These are phyloP conservation scores for Diaporthe sp. DNA, from an alignment of 2,329 filamentous ascomycete species.

Conservation along the genomic window DNA sequence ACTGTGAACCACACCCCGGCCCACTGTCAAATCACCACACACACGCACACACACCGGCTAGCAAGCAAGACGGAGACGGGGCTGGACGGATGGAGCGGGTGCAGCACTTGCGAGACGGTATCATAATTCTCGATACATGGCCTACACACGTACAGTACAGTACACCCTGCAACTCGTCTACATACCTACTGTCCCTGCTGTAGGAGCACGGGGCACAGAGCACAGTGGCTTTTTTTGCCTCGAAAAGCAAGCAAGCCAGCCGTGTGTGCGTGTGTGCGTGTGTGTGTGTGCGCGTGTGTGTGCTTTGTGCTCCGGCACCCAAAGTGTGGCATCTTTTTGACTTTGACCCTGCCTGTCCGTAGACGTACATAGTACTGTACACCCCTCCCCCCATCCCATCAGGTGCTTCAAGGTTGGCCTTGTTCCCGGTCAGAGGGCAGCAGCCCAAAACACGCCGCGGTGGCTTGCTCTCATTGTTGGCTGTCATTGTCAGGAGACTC, in stretches of 20 bases:
- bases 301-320: conserved; percentile 22
- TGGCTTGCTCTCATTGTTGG: neutral
- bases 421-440: neutral
- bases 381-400: neutral
- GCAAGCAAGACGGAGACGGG: conserved; percentile 18
- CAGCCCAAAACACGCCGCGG: conserved; percentile 27
- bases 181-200: neutral
- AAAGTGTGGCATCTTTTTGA: conserved; percentile 30
- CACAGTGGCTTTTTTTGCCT: conserved; percentile 17
- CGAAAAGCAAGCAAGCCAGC: conserved; percentile 27
- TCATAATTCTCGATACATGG: neutral
- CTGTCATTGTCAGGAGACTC: conserved; percentile 28
- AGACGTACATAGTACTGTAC: too few species aligned
- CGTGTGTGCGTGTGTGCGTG: conserved; percentile 5
- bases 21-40: conserved; percentile 28
- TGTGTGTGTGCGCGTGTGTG: too few species aligned
- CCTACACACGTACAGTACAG: conserved; percentile 1
- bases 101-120: conserved; percentile 31
- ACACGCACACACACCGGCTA: conserved; percentile 13
- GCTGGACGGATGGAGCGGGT: conserved; percentile 26
- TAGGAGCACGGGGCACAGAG: conserved; percentile 18
- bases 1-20: conserved; percentile 32
- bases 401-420: conserved; percentile 22
- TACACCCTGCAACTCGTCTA: neutral
- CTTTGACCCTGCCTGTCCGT: conserved; percentile 6